These are phyloP conservation scores for Gentiana dahurica DNA, from an alignment of 257 asterid genomes.

Conservation along the genomic window DNA sequence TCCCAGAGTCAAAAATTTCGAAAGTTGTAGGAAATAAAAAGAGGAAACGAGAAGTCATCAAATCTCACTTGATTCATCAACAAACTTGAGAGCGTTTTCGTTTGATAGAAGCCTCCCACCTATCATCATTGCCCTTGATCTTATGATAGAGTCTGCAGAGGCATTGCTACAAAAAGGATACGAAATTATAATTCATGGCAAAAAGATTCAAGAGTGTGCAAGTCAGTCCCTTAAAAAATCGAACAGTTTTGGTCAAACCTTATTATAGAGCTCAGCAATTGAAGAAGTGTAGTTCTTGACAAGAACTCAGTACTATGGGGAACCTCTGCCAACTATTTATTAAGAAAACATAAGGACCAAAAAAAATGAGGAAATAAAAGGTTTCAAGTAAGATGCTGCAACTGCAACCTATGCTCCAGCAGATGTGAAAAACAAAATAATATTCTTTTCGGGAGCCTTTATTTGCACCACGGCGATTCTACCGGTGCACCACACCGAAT, in stretches of 20 bases:
- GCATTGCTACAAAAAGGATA: constrained; percentile 36
- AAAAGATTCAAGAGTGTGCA: constrained; percentile 3
- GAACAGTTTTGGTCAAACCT: constrained; percentile 24
- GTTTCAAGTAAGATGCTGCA: too few relatives aligned
- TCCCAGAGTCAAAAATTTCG: not conserved
- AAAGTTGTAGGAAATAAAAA: not conserved
- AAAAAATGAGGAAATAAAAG: too few relatives aligned
- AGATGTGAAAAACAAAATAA: too few relatives aligned
- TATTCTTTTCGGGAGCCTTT: too few relatives aligned
- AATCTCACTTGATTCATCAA: constrained; percentile 61
- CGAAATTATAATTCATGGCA: constrained; percentile 5
- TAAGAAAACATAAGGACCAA: too few relatives aligned
- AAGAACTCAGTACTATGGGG: constrained; percentile 70
- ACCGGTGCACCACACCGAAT: too few relatives aligned
- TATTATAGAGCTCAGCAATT: constrained; percentile 79
- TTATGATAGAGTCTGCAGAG: constrained; percentile 61
- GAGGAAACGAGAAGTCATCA: not conserved
- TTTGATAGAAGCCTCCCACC: constrained; percentile 85
- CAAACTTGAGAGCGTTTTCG: constrained; percentile 58
- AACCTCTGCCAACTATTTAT: constrained; percentile 71
- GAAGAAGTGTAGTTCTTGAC: constrained; percentile 63
- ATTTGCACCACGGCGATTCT: too few relatives aligned
- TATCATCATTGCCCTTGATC: constrained; percentile 91
- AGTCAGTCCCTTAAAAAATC: constrained; percentile 1
- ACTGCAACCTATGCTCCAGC: too few relatives aligned